Percentiles rank a stretch among this genome's conserved stretches.
Evolutionary conservation across 129 eudicot genomes (phyloP).

Genomic region (Mikania micrantha): DNA sequence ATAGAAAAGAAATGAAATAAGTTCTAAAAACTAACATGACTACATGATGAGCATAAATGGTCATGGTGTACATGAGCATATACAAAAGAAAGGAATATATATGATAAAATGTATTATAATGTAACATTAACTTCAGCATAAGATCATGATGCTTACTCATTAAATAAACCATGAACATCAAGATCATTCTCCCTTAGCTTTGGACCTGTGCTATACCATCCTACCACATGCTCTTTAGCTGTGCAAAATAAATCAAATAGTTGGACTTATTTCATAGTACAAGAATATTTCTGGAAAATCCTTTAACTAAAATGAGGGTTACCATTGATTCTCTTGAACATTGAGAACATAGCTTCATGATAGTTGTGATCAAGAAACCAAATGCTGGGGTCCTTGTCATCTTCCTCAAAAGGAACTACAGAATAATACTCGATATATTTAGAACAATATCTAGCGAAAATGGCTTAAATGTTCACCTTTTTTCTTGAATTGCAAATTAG

Average conservation of each 20-base stretch:
- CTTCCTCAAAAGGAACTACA: slow-evolving; percentile 96
- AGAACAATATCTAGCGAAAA: too few relatives aligned
- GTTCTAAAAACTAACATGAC: not conserved
- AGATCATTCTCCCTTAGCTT: slow-evolving; percentile 92
- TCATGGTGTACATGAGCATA: not conserved
- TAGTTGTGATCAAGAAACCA: slow-evolving; percentile 99
- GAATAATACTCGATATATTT: not conserved
- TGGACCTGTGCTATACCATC: slow-evolving; percentile 99
- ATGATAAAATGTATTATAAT: not conserved
- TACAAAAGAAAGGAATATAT: not conserved
- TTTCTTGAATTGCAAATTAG: too few relatives aligned
- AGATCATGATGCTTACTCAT: slow-evolving; percentile 53
- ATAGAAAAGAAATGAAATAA: not conserved
- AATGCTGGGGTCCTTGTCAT: slow-evolving; percentile 86
- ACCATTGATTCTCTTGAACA: slow-evolving; percentile 96
- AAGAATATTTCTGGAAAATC: too few relatives aligned
- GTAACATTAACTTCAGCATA: not conserved
- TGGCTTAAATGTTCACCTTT: too few relatives aligned
- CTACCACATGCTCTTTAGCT: slow-evolving; percentile 99
- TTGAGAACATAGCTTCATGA: slow-evolving; percentile 92
- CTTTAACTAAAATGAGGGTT: too few relatives aligned
- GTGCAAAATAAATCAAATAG: too few relatives aligned
- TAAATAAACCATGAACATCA: slow-evolving; percentile 77
- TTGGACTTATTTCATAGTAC: too few relatives aligned
- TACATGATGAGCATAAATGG: not conserved